Base-by-base conservation (phyloP, 768 basidiomycete species). In the Kwoniella botswanensis region DNA sequence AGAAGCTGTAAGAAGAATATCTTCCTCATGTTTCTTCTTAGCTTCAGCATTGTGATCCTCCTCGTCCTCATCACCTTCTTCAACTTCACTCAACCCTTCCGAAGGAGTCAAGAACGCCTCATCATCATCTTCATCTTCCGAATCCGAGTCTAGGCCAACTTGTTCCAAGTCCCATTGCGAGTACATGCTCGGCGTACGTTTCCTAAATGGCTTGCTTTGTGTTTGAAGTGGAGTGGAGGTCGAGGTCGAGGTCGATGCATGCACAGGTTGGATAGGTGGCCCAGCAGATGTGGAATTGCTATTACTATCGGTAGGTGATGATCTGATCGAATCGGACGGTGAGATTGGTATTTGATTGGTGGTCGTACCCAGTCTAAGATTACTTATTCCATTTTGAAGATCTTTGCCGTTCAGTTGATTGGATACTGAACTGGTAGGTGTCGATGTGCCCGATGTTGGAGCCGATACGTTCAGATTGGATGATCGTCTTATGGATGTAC, bases 61-160 rank as follows among this genome's bases (percentile, higher is more conserved):
- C n/a, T 74, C 67, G 10, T 76, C 74, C 55, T 82, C 82, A 15
- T 81, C 78, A 21, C 74, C 81, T 70, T 83, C 82, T 55, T 79
- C 82, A 5, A 83, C 79, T 63, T 82, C 81, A 61, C 81, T 82
- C 60, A 83, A 68, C 1, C 82, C 82, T 26, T 83, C 82, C 7
- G 79, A 71, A 17, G 82, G 79, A 22, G 79, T 83, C 22, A 73
- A 65, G 67, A 81, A 83, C 1, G 75, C 75, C 44, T 73, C 75
- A 53, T 79, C 78, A 22, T 73, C 69, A 13, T 76, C 77, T 15
- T 76, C 75, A 17, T 78, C 76, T 11, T 79, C 79, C 43, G 70
- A 69, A 10, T 69, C 68, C 4, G 74, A 74, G 2, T 77, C 78
- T 12, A 72, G 76, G 3, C 72, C 80, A 7, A 75, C 74, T 55